Conservation (phyloP, 2,329 filamentous ascomycete species). For the Pyrenophora teres region DNA sequence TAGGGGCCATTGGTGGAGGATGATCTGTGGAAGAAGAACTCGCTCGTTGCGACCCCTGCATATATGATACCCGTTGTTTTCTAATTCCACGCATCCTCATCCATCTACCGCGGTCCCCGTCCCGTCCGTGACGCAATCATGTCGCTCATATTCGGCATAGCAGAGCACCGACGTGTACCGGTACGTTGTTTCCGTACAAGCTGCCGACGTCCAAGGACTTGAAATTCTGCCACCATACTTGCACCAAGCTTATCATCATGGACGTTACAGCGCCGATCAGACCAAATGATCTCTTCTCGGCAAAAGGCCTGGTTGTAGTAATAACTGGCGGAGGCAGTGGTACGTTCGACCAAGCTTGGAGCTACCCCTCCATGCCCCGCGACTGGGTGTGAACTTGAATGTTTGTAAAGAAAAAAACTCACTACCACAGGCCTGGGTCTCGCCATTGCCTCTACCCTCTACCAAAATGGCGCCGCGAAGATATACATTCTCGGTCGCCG, state of each 20-base stretch:
- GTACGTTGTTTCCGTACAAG: conserved; percentile 5
- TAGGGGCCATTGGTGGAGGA: conserved; percentile 54
- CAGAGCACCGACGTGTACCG: conserved; percentile 13
- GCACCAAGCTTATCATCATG: conserved; percentile 29
- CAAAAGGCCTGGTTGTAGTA: conserved; percentile 47
- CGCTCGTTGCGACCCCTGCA: too few relatives aligned
- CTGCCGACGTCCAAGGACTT: background rate
- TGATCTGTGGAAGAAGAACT: too few relatives aligned
- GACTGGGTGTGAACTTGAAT: background rate
- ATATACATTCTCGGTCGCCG: conserved; percentile 55
- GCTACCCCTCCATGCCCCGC: conserved; percentile 38
- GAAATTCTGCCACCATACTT: background rate
- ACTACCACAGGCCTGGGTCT: conserved; percentile 43
- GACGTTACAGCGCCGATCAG: conserved; percentile 42
- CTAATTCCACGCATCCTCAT: background rate
- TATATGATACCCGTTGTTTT: conserved; percentile 26
- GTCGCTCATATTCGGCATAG: conserved; percentile 7
- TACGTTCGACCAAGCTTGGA: conserved; percentile 30
- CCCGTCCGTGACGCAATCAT: conserved; percentile 20
- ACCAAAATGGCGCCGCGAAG: conserved; percentile 48
- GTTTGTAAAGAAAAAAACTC: conserved; percentile 3
- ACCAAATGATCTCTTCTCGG: conserved; percentile 46
- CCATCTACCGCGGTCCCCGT: conserved; percentile 5
- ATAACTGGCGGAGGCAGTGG: conserved; percentile 51
- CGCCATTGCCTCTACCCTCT: conserved; percentile 50